A percentile compares a stretch with the other conserved stretches of the same genome.
phyloP scores from a whole-genome alignment of 2,329 filamentous ascomycete species.

The Cercospora citrullina region DNA sequence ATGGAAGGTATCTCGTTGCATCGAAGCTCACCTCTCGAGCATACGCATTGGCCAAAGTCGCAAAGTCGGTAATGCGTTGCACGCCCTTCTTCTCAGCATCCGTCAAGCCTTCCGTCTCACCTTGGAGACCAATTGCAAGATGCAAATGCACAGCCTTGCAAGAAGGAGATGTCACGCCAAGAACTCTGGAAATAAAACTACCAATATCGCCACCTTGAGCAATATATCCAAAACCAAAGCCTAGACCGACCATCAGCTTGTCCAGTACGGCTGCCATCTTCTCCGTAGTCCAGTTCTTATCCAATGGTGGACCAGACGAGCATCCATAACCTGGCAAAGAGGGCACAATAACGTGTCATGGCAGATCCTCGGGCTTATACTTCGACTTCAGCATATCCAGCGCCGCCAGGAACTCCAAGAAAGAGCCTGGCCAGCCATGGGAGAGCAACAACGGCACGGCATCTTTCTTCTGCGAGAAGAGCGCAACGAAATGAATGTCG shows the following conservation, averaged over 20 bases:
- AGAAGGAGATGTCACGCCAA: constrained; percentile 46
- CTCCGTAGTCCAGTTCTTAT: constrained; percentile 45
- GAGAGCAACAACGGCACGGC: constrained; percentile 52
- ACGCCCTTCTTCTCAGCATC: constrained; percentile 30
- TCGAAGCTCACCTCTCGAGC: constrained; percentile 34
- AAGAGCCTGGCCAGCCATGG: constrained; percentile 58
- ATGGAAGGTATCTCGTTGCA: background rate
- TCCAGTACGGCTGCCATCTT: constrained; percentile 51
- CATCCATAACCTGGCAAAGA: constrained; percentile 58
- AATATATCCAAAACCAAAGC: constrained; percentile 55
- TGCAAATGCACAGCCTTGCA: constrained; percentile 49
- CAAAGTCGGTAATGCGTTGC: constrained; percentile 28
- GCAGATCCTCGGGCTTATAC: constrained; percentile 53
- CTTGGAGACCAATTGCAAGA: constrained; percentile 25
- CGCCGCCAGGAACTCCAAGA: constrained; percentile 58
- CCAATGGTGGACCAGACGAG: constrained; percentile 50
- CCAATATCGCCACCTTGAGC: constrained; percentile 61
- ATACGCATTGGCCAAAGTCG: constrained; percentile 50
- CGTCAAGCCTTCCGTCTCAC: constrained; percentile 19
- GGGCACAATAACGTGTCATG: constrained; percentile 59
- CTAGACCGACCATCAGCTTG: constrained; percentile 55
- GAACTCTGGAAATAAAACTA: constrained; percentile 45
- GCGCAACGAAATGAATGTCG: constrained; percentile 55
- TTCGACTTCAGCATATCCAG: constrained; percentile 49
- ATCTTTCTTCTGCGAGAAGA: constrained; percentile 48